Percentiles rank a stretch among this genome's conserved stretches.
Evolutionary conservation across 495 filamentous ascomycete species (phyloP).

Genomic region (Darksidea phi): DNA sequence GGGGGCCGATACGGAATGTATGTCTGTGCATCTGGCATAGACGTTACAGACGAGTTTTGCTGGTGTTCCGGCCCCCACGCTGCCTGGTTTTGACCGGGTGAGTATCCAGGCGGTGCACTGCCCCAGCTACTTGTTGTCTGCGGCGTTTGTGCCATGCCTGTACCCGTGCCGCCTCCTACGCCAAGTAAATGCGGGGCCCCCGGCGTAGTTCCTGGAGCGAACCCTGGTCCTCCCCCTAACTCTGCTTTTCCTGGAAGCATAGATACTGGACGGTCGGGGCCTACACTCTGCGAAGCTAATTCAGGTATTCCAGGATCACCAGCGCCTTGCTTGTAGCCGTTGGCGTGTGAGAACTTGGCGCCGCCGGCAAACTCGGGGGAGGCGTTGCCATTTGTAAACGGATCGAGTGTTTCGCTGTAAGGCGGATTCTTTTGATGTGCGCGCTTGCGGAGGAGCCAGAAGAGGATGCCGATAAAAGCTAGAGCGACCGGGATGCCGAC

Average conservation of each 20-base stretch:
- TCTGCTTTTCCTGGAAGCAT: conserved; percentile 23
- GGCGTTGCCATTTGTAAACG: conserved; percentile 2
- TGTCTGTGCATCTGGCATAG: not conserved
- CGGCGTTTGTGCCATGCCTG: conserved; percentile 11
- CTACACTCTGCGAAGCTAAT: conserved; percentile 13
- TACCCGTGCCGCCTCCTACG: conserved; percentile 20
- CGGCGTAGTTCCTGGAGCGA: conserved; percentile 7
- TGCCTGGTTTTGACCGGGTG: conserved; percentile 13
- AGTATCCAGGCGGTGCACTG: conserved; percentile 25
- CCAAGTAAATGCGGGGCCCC: conserved; percentile 18
- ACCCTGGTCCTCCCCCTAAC: conserved; percentile 7
- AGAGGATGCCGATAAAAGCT: conserved; percentile 19
- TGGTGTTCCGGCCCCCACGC: not conserved
- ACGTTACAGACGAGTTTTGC: not conserved
- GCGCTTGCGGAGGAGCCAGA: conserved; percentile 26
- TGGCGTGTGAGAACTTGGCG: conserved; percentile 13
- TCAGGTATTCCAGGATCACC: conserved; percentile 10
- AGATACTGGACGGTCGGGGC: conserved; percentile 23
- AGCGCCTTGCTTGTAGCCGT: not conserved
- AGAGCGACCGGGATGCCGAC: conserved; percentile 32
- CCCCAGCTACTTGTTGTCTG: conserved; percentile 14
- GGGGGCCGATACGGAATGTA: conserved; percentile 30
- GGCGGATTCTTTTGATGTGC: not conserved
- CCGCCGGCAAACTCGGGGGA: conserved; percentile 23
- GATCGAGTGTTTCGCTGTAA: not conserved